These are phyloP conservation scores for Byssochlamys sp. DNA, from an alignment of 2,329 filamentous ascomycete genomes.

Conservation along the genomic window DNA sequence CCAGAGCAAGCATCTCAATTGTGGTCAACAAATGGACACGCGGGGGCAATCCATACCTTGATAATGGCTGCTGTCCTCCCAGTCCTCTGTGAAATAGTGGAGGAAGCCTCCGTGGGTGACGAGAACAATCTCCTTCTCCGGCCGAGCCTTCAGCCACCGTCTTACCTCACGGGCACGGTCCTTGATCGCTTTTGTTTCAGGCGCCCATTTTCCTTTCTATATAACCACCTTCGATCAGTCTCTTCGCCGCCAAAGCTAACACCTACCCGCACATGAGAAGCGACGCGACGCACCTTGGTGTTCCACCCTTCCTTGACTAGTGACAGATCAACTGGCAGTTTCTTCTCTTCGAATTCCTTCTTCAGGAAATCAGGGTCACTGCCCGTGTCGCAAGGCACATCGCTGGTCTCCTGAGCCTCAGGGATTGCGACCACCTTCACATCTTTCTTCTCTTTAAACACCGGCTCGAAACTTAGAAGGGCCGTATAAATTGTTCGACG, in stretches of 20 bases:
- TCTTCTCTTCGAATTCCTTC: constrained; percentile 50
- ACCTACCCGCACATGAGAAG: constrained; percentile 1
- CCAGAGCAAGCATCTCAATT: background rate
- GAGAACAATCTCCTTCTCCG: constrained; percentile 60
- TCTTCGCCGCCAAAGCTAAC: background rate
- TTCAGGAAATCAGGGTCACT: constrained; percentile 46
- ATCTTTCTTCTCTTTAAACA: constrained; percentile 36
- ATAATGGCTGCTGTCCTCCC: constrained; percentile 48
- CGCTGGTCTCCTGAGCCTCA: constrained; percentile 67
- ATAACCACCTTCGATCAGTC: background rate
- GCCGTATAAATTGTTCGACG: constrained; percentile 73
- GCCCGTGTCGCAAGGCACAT: constrained; percentile 68
- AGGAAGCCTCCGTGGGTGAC: constrained; percentile 77
- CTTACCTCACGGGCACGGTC: constrained; percentile 54
- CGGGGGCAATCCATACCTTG: constrained; percentile 26
- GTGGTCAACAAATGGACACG: background rate
- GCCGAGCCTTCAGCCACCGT: constrained; percentile 43
- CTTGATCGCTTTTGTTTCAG: constrained; percentile 45
- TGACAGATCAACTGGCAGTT: constrained; percentile 52
- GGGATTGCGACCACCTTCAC: constrained; percentile 57
- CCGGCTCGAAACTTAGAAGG: constrained; percentile 56
- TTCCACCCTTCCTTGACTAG: constrained; percentile 61
- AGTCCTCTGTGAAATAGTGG: constrained; percentile 78
- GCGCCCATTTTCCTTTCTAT: constrained; percentile 37
- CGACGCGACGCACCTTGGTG: constrained; percentile 43